Evolutionary conservation across 495 filamentous ascomycete genomes (phyloP).

Genomic region (Aspergillus nanangensis): DNA sequence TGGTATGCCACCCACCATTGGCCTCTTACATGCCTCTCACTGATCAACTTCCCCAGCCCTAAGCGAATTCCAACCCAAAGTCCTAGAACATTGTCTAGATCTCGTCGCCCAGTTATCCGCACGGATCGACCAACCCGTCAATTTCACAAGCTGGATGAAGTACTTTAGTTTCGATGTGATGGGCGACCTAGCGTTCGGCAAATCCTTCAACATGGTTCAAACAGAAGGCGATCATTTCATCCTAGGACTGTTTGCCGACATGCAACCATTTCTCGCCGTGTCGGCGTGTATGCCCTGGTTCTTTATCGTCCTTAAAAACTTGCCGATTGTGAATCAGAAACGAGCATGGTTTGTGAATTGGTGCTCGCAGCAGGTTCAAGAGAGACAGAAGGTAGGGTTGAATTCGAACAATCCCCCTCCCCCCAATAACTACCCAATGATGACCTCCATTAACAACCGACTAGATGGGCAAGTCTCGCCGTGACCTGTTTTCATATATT

Average conservation of each 20-base stretch:
- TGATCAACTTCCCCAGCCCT: conserved; percentile 9
- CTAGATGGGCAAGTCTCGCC: conserved; percentile 1
- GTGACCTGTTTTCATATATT: conserved; percentile 2
- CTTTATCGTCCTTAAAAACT: neutral
- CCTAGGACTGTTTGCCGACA: neutral
- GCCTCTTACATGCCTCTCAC: no score
- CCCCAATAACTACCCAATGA: neutral
- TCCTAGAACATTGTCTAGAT: conserved; percentile 3
- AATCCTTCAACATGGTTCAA: conserved; percentile 35
- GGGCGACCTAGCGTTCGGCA: conserved; percentile 36
- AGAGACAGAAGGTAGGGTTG: conserved; percentile 3
- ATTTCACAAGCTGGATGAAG: conserved; percentile 26
- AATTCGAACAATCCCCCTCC: no score
- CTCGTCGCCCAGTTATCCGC: neutral
- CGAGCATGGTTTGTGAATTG: neutral
- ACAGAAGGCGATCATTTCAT: conserved; percentile 14
- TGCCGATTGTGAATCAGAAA: neutral
- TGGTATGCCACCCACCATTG: no score
- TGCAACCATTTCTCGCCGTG: conserved; percentile 1
- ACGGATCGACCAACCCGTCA: conserved; percentile 13
- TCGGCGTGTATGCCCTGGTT: conserved; percentile 15
- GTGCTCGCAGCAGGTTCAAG: conserved; percentile 12
- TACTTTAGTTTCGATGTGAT: conserved; percentile 39
- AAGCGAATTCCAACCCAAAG: conserved; percentile 8
- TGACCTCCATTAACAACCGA: neutral